Evolutionary conservation across 2,329 filamentous ascomycete species (phyloP), one percentile per base, ranked within the genome.

Genomic region (Tolypocladium ophioglossoides): DNA sequence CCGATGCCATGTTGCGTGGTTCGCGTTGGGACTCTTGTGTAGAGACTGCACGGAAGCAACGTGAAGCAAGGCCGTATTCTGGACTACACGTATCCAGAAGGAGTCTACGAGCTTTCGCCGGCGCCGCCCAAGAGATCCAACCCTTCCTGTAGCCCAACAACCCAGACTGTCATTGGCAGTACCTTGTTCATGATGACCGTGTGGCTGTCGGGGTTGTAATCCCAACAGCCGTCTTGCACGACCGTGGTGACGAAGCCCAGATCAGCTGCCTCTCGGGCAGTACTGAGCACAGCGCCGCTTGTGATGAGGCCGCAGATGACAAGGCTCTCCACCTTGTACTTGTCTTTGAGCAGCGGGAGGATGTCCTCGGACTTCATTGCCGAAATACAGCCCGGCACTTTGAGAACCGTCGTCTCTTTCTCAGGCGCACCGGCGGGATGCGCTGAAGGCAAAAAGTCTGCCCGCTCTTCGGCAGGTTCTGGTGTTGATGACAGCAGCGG

Each of bases 161-260:
- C 54, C 40, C 54, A 54, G 1, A 39, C 52, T 22, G 52, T 52
- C 50, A 56, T 56, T 6, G 52, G 54, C 32, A 57, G 44, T 2
- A 56, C 48, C 10, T 32, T 40, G 4, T 56, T 47, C 35, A 57
- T 3, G 14, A 56, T 34, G 20, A 49, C 52, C 40, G n/a, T 20
- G 27, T 59, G 55, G 37, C 35, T 44, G 7, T 57, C 55, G 18
- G 46, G 12, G 6, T 40, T 46, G 30, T 39, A 38, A 38, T 59
- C 55, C 54, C 54, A 56, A 22, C 55, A 55, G 10, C 40, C 55
- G 7, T 59, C 55, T 32, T 48, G 47, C n/a, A 59, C 56, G 4
- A 56, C 56, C 2, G 54, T 55, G 11, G 53, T 52, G 14, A 59
- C 52, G 20, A 59, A 58, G 4, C 53, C 58, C 51, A 58, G 50